Base-by-base conservation (phyloP, 352 stramenopile genomes). In the Phytophthora citricola region DNA sequence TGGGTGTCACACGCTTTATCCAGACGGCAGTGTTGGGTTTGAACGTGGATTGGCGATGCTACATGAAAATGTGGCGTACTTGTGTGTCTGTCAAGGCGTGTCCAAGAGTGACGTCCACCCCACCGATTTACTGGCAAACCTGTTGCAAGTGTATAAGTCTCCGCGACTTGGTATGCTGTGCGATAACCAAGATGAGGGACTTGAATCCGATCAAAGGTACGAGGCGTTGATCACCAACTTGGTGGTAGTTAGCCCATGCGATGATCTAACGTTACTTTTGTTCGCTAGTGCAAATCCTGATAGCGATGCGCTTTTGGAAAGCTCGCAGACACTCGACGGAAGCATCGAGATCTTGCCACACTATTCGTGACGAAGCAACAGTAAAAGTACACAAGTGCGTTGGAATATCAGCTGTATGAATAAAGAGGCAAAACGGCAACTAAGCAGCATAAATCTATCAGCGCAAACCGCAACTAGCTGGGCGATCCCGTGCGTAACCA, bases 1-100 rank as follows among this genome's bases (percentile, higher is more conserved):
- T 34, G 81, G 83, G 4, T 95, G 87, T 55, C 85, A 95, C 55
- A 95, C 85, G 15, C 63, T 95, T 22, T 95, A 95, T n/a, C 87
- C 87, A 0, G 87, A 95, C 39, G 87, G 87, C 3, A 93, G 80
- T 31, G 52, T 88, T 15, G 87, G 87, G 10, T 95, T 95, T 71
- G 77, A 89, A 10, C 83, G 83, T 38, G 87, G 79, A 38, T 72
- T 93, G 8, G 65, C 59, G 10, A 92, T 95, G 87, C 75, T 95
- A 6, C 78, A 89, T 38, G 81, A 95, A 58, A 95, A 95, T 55
- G 72, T 95, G 36, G 71, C 75, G 6, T 87, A 79, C 54, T 60
- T 95, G 32, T 86, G 73, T 31, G 29, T 38, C 0, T 85, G 65
- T 8, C 87, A 95, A 63, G 73, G 84, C 20, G 77, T 91, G 0